These are phyloP conservation scores for Russula sp. DNA, from an alignment of 768 basidiomycete genomes.

Conservation along the genomic window DNA sequence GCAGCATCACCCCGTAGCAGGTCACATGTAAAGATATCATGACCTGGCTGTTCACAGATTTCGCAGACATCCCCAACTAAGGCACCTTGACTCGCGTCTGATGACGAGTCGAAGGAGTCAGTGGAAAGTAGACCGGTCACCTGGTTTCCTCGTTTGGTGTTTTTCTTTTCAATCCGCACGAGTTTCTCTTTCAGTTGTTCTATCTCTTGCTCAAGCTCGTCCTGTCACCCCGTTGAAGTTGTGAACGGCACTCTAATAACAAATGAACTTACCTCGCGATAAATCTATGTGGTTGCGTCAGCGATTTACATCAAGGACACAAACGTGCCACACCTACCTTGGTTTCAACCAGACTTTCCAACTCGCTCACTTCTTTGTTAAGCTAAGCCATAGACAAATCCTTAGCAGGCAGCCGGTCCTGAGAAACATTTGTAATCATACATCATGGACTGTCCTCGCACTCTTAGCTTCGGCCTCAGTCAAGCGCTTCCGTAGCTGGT, in stretches of 20 bases:
- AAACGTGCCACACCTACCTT: constrained; percentile 48
- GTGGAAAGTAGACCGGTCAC: constrained; percentile 20
- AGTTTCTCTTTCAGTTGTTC: constrained; percentile 70
- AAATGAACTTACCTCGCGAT: constrained; percentile 56
- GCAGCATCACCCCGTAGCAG: constrained; percentile 52
- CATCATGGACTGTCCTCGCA: constrained; percentile 60
- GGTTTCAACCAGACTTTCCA: constrained; percentile 89
- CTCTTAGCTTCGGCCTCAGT: constrained; percentile 70
- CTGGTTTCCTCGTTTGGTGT: constrained; percentile 38
- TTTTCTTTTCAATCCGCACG: constrained; percentile 50
- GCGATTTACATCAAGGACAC: neutral
- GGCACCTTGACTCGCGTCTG: constrained; percentile 13
- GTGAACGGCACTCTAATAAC: neutral
- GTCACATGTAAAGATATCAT: constrained; percentile 81
- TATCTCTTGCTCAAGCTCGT: constrained; percentile 82
- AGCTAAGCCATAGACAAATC: constrained; percentile 40
- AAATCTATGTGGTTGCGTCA: constrained; percentile 48
- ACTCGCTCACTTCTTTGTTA: constrained; percentile 86
- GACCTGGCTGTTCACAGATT: constrained; percentile 77
- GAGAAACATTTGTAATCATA: constrained; percentile 30
- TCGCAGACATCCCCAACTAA: constrained; percentile 56
- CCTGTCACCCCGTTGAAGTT: constrained; percentile 34
- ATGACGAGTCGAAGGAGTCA: constrained; percentile 18
- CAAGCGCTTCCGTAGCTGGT: constrained; percentile 62
- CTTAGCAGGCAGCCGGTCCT: neutral